Evolutionary conservation across 176 grass and related monocot genomes (phyloP).

Genomic region (Eragrostis nindensis): DNA sequence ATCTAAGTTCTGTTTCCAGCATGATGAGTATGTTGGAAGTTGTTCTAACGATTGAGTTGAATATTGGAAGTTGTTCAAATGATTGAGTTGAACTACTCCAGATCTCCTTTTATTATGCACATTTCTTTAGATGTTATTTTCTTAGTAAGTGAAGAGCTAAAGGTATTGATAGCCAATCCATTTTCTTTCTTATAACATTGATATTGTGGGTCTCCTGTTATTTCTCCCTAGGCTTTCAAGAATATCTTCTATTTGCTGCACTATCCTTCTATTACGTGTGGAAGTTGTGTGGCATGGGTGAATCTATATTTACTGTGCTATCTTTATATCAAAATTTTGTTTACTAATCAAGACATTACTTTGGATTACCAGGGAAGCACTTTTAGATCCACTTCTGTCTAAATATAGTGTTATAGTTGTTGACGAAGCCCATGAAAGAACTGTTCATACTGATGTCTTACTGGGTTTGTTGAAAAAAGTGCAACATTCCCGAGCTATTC

Average conservation of each 20-base stretch:
- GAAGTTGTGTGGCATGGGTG: background rate
- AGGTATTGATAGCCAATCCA: too few species aligned
- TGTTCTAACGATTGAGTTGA: too few species aligned
- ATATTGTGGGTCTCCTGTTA: background rate
- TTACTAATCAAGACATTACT: conserved; percentile 30
- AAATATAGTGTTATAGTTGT: conserved; percentile 90
- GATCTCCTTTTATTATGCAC: too few species aligned
- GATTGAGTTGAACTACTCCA: too few species aligned
- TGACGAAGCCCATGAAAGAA: conserved; percentile 97
- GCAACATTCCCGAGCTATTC: conserved; percentile 58
- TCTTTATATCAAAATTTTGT: background rate
- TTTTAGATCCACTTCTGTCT: conserved; percentile 78
- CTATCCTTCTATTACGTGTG: background rate
- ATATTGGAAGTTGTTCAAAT: too few species aligned
- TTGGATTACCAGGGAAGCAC: conserved; percentile 77
- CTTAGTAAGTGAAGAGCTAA: too few species aligned
- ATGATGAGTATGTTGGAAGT: too few species aligned
- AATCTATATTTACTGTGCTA: background rate
- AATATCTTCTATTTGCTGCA: background rate
- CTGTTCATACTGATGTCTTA: conserved; percentile 87
- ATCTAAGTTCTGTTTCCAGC: too few species aligned
- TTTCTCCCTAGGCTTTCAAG: background rate
- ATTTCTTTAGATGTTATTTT: too few species aligned
- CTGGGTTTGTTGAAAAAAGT: conserved; percentile 91
- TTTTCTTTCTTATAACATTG: too few species aligned